These are phyloP conservation scores for Puccinia horiana DNA, from an alignment of 1,284 basidiomycete species.

Conservation along the genomic window DNA sequence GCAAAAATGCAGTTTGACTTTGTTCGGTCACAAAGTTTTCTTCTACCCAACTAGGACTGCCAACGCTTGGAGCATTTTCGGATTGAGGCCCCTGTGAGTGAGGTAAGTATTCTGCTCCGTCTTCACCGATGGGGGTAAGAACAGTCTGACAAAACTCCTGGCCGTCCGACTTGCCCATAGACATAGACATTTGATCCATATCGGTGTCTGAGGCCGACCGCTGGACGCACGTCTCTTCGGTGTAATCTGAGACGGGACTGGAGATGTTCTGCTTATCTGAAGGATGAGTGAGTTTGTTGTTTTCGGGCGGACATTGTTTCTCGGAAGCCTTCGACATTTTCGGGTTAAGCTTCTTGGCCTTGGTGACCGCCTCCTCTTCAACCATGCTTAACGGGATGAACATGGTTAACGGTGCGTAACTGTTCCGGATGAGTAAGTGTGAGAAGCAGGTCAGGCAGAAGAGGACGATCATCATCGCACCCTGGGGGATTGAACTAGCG, in stretches of 20 bases:
- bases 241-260: not conserved
- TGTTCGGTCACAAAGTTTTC: constrained; percentile 30
- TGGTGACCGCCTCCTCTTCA: not conserved
- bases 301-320: not conserved
- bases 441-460: constrained; percentile 26
- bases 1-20: constrained; percentile 34
- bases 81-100: not conserved
- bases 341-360: not conserved
- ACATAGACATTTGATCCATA: not conserved
- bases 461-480: constrained; percentile 36
- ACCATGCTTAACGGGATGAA: constrained; percentile 43
- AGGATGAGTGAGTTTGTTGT: not conserved
- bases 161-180: not conserved
- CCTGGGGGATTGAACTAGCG: constrained; percentile 38
- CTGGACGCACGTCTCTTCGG: not conserved
- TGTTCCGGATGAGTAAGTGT: constrained; percentile 37
- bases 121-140: constrained; percentile 28
- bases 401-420: constrained; percentile 43
- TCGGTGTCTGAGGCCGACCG: not conserved
- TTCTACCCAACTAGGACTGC: constrained; percentile 5
- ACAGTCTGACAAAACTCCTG: constrained; percentile 20
- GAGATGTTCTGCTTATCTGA: not conserved
- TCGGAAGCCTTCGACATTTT: not conserved
- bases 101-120: not conserved
- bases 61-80: not conserved